These are phyloP conservation scores for Chlorella sp. DNA, from an alignment of 139 green algal genomes.

Conservation along the genomic window DNA sequence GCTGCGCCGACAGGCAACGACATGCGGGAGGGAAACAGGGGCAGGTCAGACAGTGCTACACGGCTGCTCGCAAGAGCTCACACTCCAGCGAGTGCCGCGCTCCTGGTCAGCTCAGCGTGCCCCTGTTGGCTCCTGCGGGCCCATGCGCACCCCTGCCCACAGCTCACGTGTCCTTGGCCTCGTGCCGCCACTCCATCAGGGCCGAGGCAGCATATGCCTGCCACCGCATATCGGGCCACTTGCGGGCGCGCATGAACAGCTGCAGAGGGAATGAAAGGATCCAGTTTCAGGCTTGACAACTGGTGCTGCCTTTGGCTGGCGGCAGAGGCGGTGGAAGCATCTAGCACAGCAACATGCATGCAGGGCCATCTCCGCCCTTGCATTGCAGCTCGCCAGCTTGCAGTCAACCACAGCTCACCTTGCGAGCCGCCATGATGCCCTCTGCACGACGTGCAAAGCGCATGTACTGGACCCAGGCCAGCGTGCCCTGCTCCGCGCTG, in stretches of 20 bases:
- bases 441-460: constrained; percentile 74
- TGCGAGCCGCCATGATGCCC: constrained; percentile 64
- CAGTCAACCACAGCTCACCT: too few relatives aligned
- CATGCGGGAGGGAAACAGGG: too few relatives aligned
- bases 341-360: too few relatives aligned
- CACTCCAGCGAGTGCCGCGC: too few relatives aligned
- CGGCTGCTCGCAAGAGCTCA: too few relatives aligned
- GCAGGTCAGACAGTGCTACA: too few relatives aligned
- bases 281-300: neutral
- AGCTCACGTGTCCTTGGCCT: constrained; percentile 63
- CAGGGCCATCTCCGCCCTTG: too few relatives aligned
- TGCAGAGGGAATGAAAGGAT: constrained; percentile 26
- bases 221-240: constrained; percentile 74
- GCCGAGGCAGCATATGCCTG: constrained; percentile 89
- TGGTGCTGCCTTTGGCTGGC: neutral
- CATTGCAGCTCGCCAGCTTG: too few relatives aligned
- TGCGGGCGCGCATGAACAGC: constrained; percentile 86
- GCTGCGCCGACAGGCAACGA: too few relatives aligned
- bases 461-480: constrained; percentile 92
- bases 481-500: constrained; percentile 59
- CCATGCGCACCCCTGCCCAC: too few relatives aligned
- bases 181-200: constrained; percentile 83
- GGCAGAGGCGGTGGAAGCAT: neutral
- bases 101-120: too few relatives aligned
- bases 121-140: too few relatives aligned